Conservation (phyloP, 345 rosid species). For the Toxicodendron radicans region DNA sequence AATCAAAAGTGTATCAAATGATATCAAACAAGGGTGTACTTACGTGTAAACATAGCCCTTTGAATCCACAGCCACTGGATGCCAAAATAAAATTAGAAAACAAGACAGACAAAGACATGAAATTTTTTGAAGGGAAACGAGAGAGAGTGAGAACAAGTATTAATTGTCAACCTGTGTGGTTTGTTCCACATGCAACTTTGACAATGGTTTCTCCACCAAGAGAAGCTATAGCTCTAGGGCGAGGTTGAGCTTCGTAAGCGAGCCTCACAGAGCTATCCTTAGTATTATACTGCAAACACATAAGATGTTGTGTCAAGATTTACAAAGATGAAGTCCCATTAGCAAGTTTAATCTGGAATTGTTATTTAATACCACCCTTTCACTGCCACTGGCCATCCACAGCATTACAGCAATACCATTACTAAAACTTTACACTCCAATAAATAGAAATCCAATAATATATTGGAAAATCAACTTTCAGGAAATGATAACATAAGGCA, state of each 20-base stretch:
- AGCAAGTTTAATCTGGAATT: neutral
- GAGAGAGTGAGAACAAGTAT: neutral
- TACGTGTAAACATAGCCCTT: conserved; percentile 96
- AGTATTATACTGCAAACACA: conserved; percentile 72
- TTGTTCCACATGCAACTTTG: conserved; percentile 93
- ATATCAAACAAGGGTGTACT: conserved; percentile 30
- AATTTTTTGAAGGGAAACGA: neutral
- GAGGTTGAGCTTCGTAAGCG: conserved; percentile 94
- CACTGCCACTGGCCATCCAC: neutral
- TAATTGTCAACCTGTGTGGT: conserved; percentile 76
- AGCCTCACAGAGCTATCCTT: conserved; percentile 91
- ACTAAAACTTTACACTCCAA: neutral
- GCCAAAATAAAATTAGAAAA: conserved; percentile 25
- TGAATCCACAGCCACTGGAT: conserved; percentile 85
- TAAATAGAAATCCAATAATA: neutral
- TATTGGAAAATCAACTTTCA: neutral
- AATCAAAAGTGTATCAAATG: neutral
- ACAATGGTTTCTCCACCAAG: conserved; percentile 81
- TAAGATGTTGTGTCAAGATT: conserved; percentile 5
- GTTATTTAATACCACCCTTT: too few relatives aligned
- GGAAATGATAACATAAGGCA: neutral
- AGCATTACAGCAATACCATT: neutral
- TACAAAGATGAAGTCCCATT: conserved; percentile 5
- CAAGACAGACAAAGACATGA: conserved; percentile 14
- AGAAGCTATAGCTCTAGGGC: conserved; percentile 76